Conservation (phyloP, 2,329 filamentous ascomycete genomes). For the Diaporthe sp. region DNA sequence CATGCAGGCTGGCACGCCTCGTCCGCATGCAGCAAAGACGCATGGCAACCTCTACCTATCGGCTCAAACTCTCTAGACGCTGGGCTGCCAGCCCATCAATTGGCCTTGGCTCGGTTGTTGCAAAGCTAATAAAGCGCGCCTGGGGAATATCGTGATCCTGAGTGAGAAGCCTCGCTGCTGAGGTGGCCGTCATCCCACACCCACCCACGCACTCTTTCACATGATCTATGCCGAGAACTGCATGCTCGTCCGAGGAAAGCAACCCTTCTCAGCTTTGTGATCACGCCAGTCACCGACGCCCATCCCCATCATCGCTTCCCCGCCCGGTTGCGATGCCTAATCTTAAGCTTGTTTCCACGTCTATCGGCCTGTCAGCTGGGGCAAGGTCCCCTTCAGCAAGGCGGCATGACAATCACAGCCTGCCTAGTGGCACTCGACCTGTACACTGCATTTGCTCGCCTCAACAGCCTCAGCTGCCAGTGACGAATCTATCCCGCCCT, state of each 20-base stretch:
- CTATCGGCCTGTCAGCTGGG: constrained; percentile 29
- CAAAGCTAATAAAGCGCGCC: neutral
- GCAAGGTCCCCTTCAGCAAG: constrained; percentile 14
- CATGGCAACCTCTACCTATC: constrained; percentile 12
- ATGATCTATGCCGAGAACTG: constrained; percentile 24
- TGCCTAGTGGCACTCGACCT: constrained; percentile 30
- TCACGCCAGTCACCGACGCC: constrained; percentile 27
- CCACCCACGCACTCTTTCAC: constrained; percentile 9
- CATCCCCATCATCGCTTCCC: constrained; percentile 20
- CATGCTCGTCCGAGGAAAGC: constrained; percentile 27
- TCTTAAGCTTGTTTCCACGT: constrained; percentile 34
- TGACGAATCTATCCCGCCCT: neutral
- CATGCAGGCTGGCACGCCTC: constrained; percentile 20
- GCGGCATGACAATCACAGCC: constrained; percentile 8
- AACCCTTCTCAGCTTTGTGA: constrained; percentile 26
- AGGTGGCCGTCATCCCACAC: neutral
- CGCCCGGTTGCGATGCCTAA: constrained; percentile 32
- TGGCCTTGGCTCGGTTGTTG: constrained; percentile 15
- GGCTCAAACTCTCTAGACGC: neutral
- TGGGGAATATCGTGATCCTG: constrained; percentile 14
- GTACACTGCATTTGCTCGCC: constrained; percentile 33
- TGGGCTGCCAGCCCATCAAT: constrained; percentile 9
- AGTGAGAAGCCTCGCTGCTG: neutral
- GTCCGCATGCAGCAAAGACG: constrained; percentile 13
- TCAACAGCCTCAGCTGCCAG: constrained; percentile 36